Evolutionary conservation across 345 rosid species (phyloP).

Genomic region (Aurinia saxatilis): DNA sequence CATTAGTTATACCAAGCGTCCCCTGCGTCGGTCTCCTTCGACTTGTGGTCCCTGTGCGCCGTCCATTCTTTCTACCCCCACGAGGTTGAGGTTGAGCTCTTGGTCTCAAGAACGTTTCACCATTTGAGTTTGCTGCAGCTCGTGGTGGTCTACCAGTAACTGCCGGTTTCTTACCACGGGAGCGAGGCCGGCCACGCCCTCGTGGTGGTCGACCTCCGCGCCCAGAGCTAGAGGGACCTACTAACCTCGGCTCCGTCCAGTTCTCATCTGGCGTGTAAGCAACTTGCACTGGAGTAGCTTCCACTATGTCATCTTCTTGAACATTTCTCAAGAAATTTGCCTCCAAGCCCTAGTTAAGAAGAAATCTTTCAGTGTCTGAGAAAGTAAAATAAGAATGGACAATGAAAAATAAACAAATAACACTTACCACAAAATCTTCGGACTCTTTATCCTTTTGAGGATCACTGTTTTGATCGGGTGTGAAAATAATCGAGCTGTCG

Average conservation of each 20-base stretch:
- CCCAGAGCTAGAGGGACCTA: constrained; percentile 28
- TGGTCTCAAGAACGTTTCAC: constrained; percentile 27
- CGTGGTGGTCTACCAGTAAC: constrained; percentile 43
- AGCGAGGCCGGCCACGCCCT: constrained; percentile 39
- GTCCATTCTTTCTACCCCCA: constrained; percentile 48
- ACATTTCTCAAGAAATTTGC: constrained; percentile 29
- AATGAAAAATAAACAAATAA: too few relatives aligned
- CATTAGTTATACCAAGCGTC: constrained; percentile 24
- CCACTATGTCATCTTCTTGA: constrained; percentile 24
- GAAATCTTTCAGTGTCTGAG: constrained; percentile 10
- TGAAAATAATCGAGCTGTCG: constrained; percentile 51
- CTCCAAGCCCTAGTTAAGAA: constrained; percentile 24
- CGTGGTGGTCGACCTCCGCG: constrained; percentile 41
- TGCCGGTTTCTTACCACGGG: constrained; percentile 41
- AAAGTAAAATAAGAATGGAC: too few relatives aligned
- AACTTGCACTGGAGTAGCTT: constrained; percentile 26
- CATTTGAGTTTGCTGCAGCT: constrained; percentile 18
- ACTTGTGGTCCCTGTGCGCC: constrained; percentile 37
- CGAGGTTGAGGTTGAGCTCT: constrained; percentile 46
- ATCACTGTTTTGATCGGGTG: constrained; percentile 38
- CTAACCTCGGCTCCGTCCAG: constrained; percentile 36
- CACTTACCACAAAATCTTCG: constrained; percentile 46
- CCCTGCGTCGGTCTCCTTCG: constrained; percentile 43
- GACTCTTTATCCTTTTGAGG: constrained; percentile 40
- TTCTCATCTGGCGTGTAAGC: constrained; percentile 42